Conservation (phyloP, 306 rosid genomes). For the Citrullus colocynthis region DNA sequence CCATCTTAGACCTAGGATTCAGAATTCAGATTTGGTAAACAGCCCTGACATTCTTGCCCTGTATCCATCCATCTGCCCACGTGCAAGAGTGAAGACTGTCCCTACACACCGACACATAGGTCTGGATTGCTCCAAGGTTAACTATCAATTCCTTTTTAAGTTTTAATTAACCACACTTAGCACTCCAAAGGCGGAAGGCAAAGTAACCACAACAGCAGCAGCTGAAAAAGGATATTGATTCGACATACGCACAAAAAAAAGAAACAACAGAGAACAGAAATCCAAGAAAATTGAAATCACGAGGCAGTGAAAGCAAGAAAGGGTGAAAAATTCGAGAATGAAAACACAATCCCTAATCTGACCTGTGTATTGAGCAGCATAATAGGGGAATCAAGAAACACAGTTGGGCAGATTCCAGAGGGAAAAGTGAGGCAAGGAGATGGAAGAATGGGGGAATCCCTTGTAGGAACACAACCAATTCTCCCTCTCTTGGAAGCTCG, state of each 20-base stretch:
- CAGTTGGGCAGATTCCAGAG: conserved; percentile 56
- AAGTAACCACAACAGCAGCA: neutral
- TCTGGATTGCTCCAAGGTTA: neutral
- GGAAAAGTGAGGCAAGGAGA: conserved; percentile 59
- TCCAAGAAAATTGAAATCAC: neutral
- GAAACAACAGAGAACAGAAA: neutral
- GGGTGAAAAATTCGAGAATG: neutral
- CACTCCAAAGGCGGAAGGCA: neutral
- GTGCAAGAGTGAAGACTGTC: neutral
- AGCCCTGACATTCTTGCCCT: neutral
- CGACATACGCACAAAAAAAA: neutral
- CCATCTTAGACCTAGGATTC: neutral
- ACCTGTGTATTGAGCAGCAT: conserved; percentile 73
- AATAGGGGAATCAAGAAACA: conserved; percentile 62
- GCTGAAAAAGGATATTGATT: neutral
- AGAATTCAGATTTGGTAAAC: neutral
- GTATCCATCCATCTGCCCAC: neutral
- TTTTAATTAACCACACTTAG: too few species aligned
- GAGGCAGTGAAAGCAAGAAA: neutral
- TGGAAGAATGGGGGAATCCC: conserved; percentile 14
- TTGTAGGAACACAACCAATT: neutral
- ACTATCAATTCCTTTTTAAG: neutral
- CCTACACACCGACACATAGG: neutral
- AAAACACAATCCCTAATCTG: neutral
- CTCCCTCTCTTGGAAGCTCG: conserved; percentile 33